phyloP scores from a whole-genome alignment of 305 asterid genomes.

The Lippia alba region DNA sequence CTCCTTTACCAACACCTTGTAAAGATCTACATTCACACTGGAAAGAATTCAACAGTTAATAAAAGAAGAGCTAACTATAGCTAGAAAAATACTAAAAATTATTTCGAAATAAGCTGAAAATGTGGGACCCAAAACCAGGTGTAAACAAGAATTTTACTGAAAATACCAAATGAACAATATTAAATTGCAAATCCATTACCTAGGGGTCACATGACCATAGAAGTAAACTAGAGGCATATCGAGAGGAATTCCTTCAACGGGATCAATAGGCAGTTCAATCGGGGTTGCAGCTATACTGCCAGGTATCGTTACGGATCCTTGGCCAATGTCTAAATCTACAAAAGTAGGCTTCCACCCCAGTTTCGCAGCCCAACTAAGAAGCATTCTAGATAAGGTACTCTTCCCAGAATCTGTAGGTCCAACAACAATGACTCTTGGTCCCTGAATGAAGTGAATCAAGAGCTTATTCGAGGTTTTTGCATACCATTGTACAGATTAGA shows the following conservation, averaged over 20 bases:
- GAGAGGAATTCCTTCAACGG: conserved; percentile 97
- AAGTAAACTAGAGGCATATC: conserved; percentile 98
- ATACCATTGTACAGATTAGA: too few relatives aligned
- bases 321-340: conserved; percentile 97
- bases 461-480: too few relatives aligned
- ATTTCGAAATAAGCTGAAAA: background rate
- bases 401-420: conserved; percentile 99
- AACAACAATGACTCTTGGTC: conserved; percentile 95
- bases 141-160: conserved; percentile 3
- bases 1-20: conserved; percentile 90
- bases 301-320: conserved; percentile 95
- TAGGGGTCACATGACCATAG: conserved; percentile 88
- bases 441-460: conserved; percentile 51
- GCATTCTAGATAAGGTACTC: conserved; percentile 94
- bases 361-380: conserved; percentile 99
- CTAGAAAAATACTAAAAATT: background rate
- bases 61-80: conserved; percentile 14
- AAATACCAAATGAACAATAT: conserved; percentile 11
- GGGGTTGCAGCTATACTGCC: conserved; percentile 97
- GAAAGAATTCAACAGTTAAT: conserved; percentile 36
- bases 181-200: conserved; percentile 50
- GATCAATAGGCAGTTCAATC: conserved; percentile 91
- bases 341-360: conserved; percentile 99
- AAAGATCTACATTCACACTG: conserved; percentile 89
- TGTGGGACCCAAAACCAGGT: background rate